These are phyloP conservation scores for Talaromyces trachyspermus DNA, from an alignment of 495 filamentous ascomycete genomes.

Conservation along the genomic window DNA sequence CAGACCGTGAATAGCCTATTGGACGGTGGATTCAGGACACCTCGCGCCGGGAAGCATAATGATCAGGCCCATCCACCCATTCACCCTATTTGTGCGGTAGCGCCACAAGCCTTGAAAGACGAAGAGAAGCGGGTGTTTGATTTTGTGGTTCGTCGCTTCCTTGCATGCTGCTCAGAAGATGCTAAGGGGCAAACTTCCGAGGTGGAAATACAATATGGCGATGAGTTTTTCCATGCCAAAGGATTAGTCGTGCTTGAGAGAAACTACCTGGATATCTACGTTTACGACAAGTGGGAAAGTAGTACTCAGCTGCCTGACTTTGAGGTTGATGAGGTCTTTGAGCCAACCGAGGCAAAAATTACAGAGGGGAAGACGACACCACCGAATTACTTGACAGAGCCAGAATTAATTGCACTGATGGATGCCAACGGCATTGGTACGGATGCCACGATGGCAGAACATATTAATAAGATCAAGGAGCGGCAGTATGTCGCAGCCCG, in stretches of 20 bases:
- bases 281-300: slow-evolving; percentile 92
- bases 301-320: slow-evolving; percentile 78
- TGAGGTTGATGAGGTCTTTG: slow-evolving; percentile 66
- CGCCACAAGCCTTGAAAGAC: slow-evolving; percentile 48
- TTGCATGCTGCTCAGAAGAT: slow-evolving; percentile 94
- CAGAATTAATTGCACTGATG: slow-evolving; percentile 96
- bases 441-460: slow-evolving; percentile 97
- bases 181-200: slow-evolving; percentile 78
- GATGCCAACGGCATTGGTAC: slow-evolving; percentile 98
- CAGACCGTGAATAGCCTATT: slow-evolving; percentile 52
- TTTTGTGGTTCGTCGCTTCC: slow-evolving; percentile 87
- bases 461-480: slow-evolving; percentile 91
- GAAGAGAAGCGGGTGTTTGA: slow-evolving; percentile 80
- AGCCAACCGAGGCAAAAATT: slow-evolving; percentile 83
- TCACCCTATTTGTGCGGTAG: slow-evolving; percentile 79
- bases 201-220: slow-evolving; percentile 77
- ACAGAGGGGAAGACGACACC: slow-evolving; percentile 78
- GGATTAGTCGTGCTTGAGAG: slow-evolving; percentile 80
- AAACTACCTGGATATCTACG: slow-evolving; percentile 93
- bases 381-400: slow-evolving; percentile 85
- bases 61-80: slow-evolving; percentile 97
- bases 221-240: slow-evolving; percentile 70
- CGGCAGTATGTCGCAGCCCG: slow-evolving; percentile 70
- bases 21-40: slow-evolving; percentile 71
- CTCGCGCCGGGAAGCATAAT: slow-evolving; percentile 76